These are phyloP conservation scores for Nicotiana benthamiana DNA, from an alignment of 257 asterid species.

Conservation along the genomic window DNA sequence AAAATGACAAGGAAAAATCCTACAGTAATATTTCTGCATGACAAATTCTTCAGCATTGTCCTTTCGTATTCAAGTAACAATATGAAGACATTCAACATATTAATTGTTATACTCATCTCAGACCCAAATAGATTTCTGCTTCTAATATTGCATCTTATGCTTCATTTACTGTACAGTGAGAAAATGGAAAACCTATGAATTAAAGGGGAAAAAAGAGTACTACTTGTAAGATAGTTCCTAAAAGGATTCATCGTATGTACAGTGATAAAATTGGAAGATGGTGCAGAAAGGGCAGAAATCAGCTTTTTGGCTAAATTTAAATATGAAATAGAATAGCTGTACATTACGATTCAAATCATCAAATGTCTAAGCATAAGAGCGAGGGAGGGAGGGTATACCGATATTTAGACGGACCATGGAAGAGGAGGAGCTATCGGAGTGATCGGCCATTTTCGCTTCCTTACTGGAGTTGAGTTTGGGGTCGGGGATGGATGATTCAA, in stretches of 20 bases:
- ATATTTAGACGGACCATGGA: slow-evolving; percentile 58
- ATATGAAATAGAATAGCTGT: neutral
- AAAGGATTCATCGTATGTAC: neutral
- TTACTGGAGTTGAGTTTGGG: neutral
- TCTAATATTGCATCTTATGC: neutral
- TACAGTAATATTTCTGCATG: neutral
- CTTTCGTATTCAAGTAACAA: neutral
- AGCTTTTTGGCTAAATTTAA: neutral
- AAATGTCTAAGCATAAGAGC: neutral
- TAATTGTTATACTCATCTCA: neutral
- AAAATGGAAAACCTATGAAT: neutral
- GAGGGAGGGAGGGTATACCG: slow-evolving; percentile 25
- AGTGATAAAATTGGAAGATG: neutral
- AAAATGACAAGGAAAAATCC: neutral
- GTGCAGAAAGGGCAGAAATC: neutral
- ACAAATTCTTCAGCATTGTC: neutral
- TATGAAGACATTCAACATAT: neutral
- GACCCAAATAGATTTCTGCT: neutral
- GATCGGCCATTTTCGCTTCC: slow-evolving; percentile 20
- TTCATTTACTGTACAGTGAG: neutral
- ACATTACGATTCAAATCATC: neutral
- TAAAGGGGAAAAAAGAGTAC: neutral
- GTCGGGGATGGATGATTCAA: neutral
- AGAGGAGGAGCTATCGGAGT: slow-evolving; percentile 34
- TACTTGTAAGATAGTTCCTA: neutral